A percentile compares a stretch with the other conserved stretches of the same genome.
Conservation (phyloP, 2,329 filamentous ascomycete species). For the Ramichloridium luteum region DNA sequence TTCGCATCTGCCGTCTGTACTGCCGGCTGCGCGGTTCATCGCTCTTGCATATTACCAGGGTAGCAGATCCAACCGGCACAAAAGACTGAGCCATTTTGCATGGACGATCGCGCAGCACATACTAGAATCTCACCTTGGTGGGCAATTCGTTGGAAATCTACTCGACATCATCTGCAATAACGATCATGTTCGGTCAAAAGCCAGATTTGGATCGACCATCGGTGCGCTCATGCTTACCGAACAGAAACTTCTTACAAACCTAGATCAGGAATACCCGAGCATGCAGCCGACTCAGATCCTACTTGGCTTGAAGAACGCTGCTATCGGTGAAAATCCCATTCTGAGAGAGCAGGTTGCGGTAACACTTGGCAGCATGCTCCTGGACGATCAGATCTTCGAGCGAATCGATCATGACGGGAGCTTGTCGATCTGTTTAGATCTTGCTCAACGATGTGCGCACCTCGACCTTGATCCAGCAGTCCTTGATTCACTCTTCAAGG, state of each 20-base stretch:
- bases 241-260: constrained; percentile 13
- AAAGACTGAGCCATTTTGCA: constrained; percentile 15
- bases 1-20: constrained; percentile 16
- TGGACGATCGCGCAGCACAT: constrained; percentile 19
- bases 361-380: constrained; percentile 10
- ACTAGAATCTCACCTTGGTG: constrained; percentile 20
- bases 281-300: constrained; percentile 13
- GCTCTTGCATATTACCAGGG: constrained; percentile 22
- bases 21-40: constrained; percentile 17
- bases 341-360: constrained; percentile 12
- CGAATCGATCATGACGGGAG: constrained; percentile 10
- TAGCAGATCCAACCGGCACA: constrained; percentile 19
- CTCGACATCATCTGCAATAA: constrained; percentile 16
- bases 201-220: constrained; percentile 15
- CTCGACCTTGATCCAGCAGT: constrained; percentile 8
- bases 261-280: constrained; percentile 1
- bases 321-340: constrained; percentile 11
- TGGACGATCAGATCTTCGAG: constrained; percentile 5
- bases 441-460: constrained; percentile 8
- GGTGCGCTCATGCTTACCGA: constrained; percentile 22
- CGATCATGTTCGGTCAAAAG: constrained; percentile 10
- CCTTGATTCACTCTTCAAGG: constrained; percentile 9
- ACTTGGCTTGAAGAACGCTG: constrained; percentile 8
- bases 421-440: constrained; percentile 9
- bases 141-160: constrained; percentile 16